Evolutionary conservation across 306 rosid species (phyloP), one percentile per base, ranked within the genome.

Genomic region (Ziziphus jujuba): DNA sequence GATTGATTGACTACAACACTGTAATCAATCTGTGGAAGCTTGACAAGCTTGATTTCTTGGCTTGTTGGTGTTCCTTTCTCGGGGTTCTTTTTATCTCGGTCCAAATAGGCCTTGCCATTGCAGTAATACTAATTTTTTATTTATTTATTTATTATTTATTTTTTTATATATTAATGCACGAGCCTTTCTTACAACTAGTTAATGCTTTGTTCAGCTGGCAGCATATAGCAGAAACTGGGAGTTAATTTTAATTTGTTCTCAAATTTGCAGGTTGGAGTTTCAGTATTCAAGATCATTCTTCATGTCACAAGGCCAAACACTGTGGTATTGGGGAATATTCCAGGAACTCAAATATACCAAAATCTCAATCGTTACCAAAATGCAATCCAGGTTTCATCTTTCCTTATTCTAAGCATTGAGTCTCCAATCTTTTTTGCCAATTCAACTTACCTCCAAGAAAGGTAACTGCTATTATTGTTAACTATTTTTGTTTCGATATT

Each of bases 221-320:
- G 33, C 33, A 28, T 28, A 4, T 4, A 28, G 33, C 33, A 28
- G 33, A 28, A 28, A 28, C 33, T 28, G 33, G 4, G 33, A 28
- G 33, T 28, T n/a, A n/a, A n/a, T n/a, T n/a, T n/a, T n/a, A n/a
- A n/a, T n/a, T 28, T 28, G 33, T 28, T 28, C 33, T 28, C 33
- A 28, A 47, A 1, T 14, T 60, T 61, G 16, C 24, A 64, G 69
- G 28, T 66, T 38, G 71, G 71, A 66, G 50, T 58, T 38, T 45
- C 66, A 44, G 33, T 34, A 9, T 62, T 56, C 28, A 33, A 22
- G 12, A 47, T 54, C 31, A 62, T 60, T 56, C 48, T 66, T 15
- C 71, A 66, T 9, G 59, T 66, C 13, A 33, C 60, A 4, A 33
- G 71, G 60, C 71, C 71, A 66, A 66, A 66, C 71, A 52, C 71